phyloP scores from a whole-genome alignment of 257 asterid species.

The Solanum microdontum region DNA sequence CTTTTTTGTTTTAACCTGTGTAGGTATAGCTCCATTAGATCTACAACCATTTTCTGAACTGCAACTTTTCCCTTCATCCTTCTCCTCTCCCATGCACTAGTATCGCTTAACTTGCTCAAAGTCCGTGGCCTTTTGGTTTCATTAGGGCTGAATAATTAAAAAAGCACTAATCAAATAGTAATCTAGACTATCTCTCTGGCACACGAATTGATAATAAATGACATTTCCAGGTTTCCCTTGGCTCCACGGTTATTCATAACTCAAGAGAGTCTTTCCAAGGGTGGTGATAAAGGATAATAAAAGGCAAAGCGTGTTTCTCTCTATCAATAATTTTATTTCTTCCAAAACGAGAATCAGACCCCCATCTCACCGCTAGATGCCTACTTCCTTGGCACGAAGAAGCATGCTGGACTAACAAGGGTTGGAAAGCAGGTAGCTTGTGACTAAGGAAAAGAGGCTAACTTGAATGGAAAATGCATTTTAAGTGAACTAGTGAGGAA shows the following conservation, averaged over 20 bases:
- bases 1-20: constrained; percentile 90
- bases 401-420: neutral
- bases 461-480: neutral
- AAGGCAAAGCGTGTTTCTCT: neutral
- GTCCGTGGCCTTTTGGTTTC: constrained; percentile 71
- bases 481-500: neutral
- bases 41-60: constrained; percentile 94
- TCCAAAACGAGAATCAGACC: neutral
- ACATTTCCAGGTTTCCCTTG: neutral
- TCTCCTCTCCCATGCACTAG: constrained; percentile 89
- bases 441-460: neutral
- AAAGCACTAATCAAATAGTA: constrained; percentile 3
- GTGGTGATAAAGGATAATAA: neutral
- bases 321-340: neutral
- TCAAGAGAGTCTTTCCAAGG: neutral
- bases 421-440: neutral
- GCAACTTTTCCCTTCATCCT: constrained; percentile 97
- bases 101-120: constrained; percentile 78
- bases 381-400: neutral
- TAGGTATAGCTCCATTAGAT: constrained; percentile 90
- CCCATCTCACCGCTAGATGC: neutral
- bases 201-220: neutral
- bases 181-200: neutral
- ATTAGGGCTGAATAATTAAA: constrained; percentile 50
- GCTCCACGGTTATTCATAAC: neutral